phyloP scores from a whole-genome alignment of 73 alveolate genomes.

The Uronychia setigera region DNA sequence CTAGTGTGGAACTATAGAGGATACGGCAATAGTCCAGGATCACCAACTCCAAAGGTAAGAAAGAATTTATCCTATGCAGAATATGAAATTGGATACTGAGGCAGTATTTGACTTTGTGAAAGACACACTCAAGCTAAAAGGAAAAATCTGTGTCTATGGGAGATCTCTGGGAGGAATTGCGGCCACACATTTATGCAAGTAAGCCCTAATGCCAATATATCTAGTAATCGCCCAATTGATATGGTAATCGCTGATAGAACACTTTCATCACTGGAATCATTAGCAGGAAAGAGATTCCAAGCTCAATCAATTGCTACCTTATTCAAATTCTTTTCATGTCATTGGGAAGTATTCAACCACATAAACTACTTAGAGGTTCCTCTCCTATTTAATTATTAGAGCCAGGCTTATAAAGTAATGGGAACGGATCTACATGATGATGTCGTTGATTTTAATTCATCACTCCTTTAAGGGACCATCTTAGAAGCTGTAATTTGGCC shows the following conservation, averaged over 20 bases:
- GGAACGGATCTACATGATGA: slow-evolving; percentile 75
- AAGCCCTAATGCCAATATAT: slow-evolving; percentile 35
- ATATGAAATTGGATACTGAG: slow-evolving; percentile 73
- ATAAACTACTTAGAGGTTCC: slow-evolving; percentile 27
- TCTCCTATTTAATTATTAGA: slow-evolving; percentile 11
- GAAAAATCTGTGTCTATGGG: slow-evolving; percentile 82
- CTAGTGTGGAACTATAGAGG: slow-evolving; percentile 88
- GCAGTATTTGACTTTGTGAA: slow-evolving; percentile 26
- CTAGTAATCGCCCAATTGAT: slow-evolving; percentile 23
- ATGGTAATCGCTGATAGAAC: slow-evolving; percentile 85
- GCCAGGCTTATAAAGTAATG: slow-evolving; percentile 67
- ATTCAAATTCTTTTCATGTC: slow-evolving; percentile 35
- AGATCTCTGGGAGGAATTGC: slow-evolving; percentile 87
- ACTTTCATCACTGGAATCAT: slow-evolving; percentile 36
- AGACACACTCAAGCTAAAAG: slow-evolving; percentile 39
- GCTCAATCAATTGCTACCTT: slow-evolving; percentile 32
- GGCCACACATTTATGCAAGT: slow-evolving; percentile 78
- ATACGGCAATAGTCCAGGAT: slow-evolving; percentile 78
- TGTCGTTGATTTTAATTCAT: slow-evolving; percentile 38
- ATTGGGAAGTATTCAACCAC: slow-evolving; percentile 53
- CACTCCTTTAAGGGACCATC: background rate
- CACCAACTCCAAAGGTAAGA: slow-evolving; percentile 61
- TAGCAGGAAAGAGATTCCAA: slow-evolving; percentile 44
- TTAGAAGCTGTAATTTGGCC: background rate
- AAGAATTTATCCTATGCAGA: slow-evolving; percentile 38